phyloP scores from a whole-genome alignment of 306 rosid genomes.

The Sicyos baderoa region DNA sequence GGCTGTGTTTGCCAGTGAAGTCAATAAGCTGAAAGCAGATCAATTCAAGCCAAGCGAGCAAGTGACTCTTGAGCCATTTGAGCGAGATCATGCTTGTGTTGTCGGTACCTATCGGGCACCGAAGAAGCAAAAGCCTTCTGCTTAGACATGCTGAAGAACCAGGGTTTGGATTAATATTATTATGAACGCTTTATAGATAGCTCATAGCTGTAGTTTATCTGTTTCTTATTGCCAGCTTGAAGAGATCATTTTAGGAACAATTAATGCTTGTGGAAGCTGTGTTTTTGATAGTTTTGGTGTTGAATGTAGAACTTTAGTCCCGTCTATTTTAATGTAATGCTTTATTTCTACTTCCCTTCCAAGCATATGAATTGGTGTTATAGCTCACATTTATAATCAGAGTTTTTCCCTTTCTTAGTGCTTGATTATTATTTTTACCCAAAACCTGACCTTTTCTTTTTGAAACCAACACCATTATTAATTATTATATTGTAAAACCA shows the following conservation, averaged over 20 bases:
- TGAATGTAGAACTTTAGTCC: not conserved
- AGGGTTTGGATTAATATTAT: not conserved
- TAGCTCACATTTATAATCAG: too few species aligned
- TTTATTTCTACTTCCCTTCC: too few species aligned
- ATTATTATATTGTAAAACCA: too few species aligned
- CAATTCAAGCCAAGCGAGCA: conserved; percentile 81
- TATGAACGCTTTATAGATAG: not conserved
- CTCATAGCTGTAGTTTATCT: not conserved
- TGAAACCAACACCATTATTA: too few species aligned
- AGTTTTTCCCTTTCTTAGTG: too few species aligned
- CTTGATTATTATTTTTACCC: too few species aligned
- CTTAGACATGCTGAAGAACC: conserved; percentile 9
- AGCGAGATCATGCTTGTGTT: conserved; percentile 92
- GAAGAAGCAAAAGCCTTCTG: conserved; percentile 43
- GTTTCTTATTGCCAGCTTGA: conserved; percentile 1
- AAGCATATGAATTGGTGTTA: too few species aligned
- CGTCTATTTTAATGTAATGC: too few species aligned
- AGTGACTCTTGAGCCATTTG: conserved; percentile 86
- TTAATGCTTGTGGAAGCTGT: not conserved
- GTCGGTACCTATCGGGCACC: conserved; percentile 64
- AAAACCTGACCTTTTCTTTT: too few species aligned
- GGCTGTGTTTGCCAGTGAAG: conserved; percentile 66
- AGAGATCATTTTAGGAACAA: not conserved
- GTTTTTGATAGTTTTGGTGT: not conserved
- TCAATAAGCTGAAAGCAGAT: conserved; percentile 70